Conservation (phyloP, 2,329 filamentous ascomycete species). For the Cladophialophora yegresii region DNA sequence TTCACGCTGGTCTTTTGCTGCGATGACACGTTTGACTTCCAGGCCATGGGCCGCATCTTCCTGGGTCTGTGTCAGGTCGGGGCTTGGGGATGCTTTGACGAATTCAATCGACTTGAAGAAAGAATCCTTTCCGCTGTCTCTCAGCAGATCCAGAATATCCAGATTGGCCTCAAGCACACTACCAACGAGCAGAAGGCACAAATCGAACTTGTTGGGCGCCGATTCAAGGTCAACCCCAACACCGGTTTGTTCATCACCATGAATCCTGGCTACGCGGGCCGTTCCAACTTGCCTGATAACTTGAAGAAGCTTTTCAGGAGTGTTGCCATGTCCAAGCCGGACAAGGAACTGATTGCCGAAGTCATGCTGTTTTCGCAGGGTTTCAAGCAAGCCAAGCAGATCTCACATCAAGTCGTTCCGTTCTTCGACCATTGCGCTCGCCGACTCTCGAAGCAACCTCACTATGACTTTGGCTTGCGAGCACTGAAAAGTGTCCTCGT, state of each 20-base stretch:
- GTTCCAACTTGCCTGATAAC: constrained; percentile 97
- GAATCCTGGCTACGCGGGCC: constrained; percentile 98
- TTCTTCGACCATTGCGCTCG: constrained; percentile 92
- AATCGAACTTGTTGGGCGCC: constrained; percentile 91
- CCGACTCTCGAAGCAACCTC: constrained; percentile 88
- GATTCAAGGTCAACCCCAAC: constrained; percentile 84
- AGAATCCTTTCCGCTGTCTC: constrained; percentile 96
- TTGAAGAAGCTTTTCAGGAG: constrained; percentile 99
- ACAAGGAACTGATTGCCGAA: constrained; percentile 98
- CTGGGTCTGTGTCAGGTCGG: constrained; percentile 98
- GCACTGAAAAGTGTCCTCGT: constrained; percentile 97
- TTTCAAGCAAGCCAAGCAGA: constrained; percentile 90
- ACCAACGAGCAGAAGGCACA: constrained; percentile 79
- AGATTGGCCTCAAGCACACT: constrained; percentile 86
- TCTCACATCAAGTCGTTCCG: constrained; percentile 94
- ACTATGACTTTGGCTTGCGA: constrained; percentile 98
- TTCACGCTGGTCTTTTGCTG: constrained; percentile 99
- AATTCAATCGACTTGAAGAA: constrained; percentile 99
- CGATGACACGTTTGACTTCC: constrained; percentile 99
- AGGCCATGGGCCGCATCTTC: constrained; percentile 99
- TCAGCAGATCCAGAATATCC: constrained; percentile 99
- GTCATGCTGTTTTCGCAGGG: constrained; percentile 99
- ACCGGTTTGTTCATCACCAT: constrained; percentile 99
- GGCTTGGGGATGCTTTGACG: constrained; percentile 99
- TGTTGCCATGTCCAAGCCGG: constrained; percentile 98